These are phyloP conservation scores for Russula sp. DNA, from an alignment of 768 basidiomycete species.

Conservation along the genomic window DNA sequence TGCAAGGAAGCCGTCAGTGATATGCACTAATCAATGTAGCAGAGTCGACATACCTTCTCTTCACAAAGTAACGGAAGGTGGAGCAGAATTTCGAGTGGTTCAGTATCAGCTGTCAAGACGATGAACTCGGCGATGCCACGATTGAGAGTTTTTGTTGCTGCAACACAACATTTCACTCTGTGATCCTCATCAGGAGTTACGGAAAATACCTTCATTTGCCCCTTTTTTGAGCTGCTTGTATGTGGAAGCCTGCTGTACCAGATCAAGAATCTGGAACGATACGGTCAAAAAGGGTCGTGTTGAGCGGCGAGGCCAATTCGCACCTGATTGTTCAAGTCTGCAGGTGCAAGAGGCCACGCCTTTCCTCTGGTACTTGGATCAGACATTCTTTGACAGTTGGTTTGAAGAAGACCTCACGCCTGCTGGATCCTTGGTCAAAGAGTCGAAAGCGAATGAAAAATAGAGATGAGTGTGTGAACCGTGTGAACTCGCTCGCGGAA, in stretches of 20 bases:
- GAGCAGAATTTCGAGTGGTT: conserved; percentile 94
- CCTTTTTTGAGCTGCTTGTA: conserved; percentile 99
- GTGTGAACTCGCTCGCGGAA: too few species aligned
- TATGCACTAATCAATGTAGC: not conserved
- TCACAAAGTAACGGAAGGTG: conserved; percentile 97
- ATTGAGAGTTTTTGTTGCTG: conserved; percentile 96
- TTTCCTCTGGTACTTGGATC: conserved; percentile 53
- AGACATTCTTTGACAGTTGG: conserved; percentile 40
- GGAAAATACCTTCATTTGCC: conserved; percentile 85
- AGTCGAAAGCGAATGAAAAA: too few species aligned
- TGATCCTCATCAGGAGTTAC: not conserved
- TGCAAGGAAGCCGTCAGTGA: conserved; percentile 26
- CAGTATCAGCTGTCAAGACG: conserved; percentile 92
- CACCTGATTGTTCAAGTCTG: conserved; percentile 85
- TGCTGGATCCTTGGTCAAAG: conserved; percentile 76
- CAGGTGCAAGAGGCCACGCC: conserved; percentile 85
- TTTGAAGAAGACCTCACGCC: conserved; percentile 63
- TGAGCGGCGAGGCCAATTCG: conserved; percentile 16
- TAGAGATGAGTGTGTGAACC: not conserved
- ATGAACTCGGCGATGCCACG: conserved; percentile 98
- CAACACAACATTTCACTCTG: not conserved
- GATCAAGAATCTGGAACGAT: conserved; percentile 72
- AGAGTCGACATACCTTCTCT: conserved; percentile 67
- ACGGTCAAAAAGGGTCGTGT: not conserved
- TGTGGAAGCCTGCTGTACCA: conserved; percentile 91